phyloP scores from a whole-genome alignment of 2,329 filamentous ascomycete genomes.

The Onygena corvina region DNA sequence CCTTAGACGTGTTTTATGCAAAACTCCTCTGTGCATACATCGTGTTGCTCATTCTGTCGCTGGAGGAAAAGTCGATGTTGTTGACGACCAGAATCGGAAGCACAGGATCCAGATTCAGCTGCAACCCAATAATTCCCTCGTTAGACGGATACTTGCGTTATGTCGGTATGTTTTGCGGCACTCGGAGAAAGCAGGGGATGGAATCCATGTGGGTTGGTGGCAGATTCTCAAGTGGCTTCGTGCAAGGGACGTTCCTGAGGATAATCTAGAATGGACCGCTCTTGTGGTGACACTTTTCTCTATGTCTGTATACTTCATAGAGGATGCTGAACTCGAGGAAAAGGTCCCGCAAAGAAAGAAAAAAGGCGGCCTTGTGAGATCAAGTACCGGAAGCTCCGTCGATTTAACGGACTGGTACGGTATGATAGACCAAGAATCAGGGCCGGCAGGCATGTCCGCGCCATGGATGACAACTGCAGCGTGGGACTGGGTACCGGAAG shows the following conservation, averaged over 20 bases:
- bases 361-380: slow-evolving; percentile 35
- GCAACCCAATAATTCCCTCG: slow-evolving; percentile 51
- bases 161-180: slow-evolving; percentile 54
- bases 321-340: slow-evolving; percentile 23
- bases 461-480: slow-evolving; percentile 46
- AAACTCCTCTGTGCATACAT: slow-evolving; percentile 33
- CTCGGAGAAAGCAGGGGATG: slow-evolving; percentile 45
- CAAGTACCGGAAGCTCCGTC: slow-evolving; percentile 38
- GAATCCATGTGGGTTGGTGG: slow-evolving; percentile 59
- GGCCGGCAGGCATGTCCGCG: slow-evolving; percentile 29
- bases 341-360: slow-evolving; percentile 29
- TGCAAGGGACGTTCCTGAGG: slow-evolving; percentile 35
- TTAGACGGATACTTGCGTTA: slow-evolving; percentile 48
- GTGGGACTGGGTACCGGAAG: slow-evolving; percentile 61
- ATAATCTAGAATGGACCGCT: slow-evolving; percentile 57
- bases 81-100: slow-evolving; percentile 49
- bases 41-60: slow-evolving; percentile 48
- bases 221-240: slow-evolving; percentile 59
- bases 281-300: slow-evolving; percentile 52
- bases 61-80: slow-evolving; percentile 52
- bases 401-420: slow-evolving; percentile 38
- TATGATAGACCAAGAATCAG: slow-evolving; percentile 38
- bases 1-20: slow-evolving; percentile 35
- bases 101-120: slow-evolving; percentile 59
- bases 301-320: slow-evolving; percentile 50